Evolutionary conservation across 2,329 filamentous ascomycete species (phyloP).

Genomic region (Akanthomyces dipterigenus): DNA sequence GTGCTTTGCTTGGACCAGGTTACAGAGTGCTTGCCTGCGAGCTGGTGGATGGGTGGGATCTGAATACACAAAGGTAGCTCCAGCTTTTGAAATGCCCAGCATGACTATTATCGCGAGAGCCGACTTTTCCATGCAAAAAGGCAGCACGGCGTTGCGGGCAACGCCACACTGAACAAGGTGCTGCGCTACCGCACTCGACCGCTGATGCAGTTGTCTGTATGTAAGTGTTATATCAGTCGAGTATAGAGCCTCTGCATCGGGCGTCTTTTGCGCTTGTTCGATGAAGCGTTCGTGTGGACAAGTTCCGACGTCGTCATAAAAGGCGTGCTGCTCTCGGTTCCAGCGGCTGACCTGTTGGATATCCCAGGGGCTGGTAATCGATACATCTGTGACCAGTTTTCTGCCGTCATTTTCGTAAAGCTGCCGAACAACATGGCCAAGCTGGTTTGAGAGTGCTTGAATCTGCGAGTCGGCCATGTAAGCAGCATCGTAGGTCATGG

Average conservation of each 20-base stretch:
- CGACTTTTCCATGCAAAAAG: slow-evolving; percentile 12
- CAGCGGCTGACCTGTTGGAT: background rate
- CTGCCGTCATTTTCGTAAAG: background rate
- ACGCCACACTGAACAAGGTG: background rate
- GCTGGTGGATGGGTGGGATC: slow-evolving; percentile 1
- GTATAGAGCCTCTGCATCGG: slow-evolving; percentile 12
- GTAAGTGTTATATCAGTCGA: slow-evolving; percentile 16
- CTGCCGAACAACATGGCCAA: slow-evolving; percentile 9
- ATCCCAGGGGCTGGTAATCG: background rate
- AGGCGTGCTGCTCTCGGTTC: background rate
- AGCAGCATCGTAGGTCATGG: slow-evolving; percentile 1
- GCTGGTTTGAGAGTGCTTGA: slow-evolving; percentile 5
- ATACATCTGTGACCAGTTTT: background rate
- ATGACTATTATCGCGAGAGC: slow-evolving; percentile 9
- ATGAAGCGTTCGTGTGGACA: slow-evolving; percentile 11
- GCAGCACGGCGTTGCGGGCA: background rate
- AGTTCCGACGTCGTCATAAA: background rate
- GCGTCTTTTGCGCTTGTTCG: background rate
- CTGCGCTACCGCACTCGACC: background rate
- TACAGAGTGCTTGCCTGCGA: background rate
- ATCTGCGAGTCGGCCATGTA: background rate
- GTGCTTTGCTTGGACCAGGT: background rate
- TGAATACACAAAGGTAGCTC: slow-evolving; percentile 10
- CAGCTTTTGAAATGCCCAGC: slow-evolving; percentile 10
- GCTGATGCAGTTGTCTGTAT: background rate